Evolutionary conservation across 371 early-diverging fungal genomes (phyloP).

Genomic region (Mucor sp.): DNA sequence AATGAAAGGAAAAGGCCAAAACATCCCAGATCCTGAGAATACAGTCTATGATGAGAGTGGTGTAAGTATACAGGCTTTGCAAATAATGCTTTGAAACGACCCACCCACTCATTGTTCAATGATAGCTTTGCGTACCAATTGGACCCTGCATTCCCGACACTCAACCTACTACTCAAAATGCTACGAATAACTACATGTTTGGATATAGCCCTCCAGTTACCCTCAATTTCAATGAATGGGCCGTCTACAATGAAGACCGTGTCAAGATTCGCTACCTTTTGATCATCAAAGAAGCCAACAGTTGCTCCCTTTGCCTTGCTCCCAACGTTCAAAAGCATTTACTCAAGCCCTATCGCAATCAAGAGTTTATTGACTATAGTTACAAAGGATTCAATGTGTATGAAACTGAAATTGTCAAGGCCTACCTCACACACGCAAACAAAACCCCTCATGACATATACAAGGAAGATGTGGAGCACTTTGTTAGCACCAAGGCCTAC

Average conservation of each 20-base stretch:
- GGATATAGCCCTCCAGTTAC: background rate
- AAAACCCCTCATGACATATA: constrained; percentile 25
- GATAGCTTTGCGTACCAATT: constrained; percentile 38
- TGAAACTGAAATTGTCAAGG: constrained; percentile 27
- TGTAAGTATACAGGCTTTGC: constrained; percentile 10
- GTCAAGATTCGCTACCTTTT: constrained; percentile 59
- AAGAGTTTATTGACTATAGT: constrained; percentile 9
- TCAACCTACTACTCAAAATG: background rate
- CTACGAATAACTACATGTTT: background rate
- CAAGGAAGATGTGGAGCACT: constrained; percentile 24
- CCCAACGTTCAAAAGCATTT: too few species aligned
- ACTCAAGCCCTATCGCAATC: constrained; percentile 25
- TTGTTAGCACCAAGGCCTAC: constrained; percentile 16
- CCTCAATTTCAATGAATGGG: constrained; percentile 59
- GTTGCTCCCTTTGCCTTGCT: constrained; percentile 46
- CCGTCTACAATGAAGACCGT: constrained; percentile 56
- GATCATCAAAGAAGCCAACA: constrained; percentile 39
- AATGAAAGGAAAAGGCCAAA: constrained; percentile 50
- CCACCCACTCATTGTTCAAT: background rate
- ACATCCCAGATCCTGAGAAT: constrained; percentile 41
- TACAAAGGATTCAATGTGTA: constrained; percentile 23
- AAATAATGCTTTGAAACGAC: background rate
- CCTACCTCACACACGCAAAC: constrained; percentile 22
- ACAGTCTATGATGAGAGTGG: constrained; percentile 37
- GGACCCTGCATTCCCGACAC: constrained; percentile 34